A percentile compares a stretch with the other conserved stretches of the same genome.
Evolutionary conservation across 257 asterid species (phyloP).

Genomic region (Perilla frutescens): DNA sequence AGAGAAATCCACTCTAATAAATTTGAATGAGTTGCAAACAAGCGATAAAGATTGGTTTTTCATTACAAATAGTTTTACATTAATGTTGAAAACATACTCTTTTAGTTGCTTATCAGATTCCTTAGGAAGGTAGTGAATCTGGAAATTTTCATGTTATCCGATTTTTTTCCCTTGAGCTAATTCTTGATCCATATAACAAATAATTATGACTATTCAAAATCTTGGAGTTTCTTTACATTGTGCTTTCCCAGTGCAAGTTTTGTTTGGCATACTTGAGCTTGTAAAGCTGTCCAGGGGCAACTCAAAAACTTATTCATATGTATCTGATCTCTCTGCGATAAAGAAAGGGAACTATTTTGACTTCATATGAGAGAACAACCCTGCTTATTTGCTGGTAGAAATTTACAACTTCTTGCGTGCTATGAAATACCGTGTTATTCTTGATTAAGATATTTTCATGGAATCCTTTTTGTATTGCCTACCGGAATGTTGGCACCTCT

Average conservation of each 20-base stretch:
- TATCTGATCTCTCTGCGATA: conserved; percentile 1
- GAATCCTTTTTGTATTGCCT: not conserved
- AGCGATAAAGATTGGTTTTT: not conserved
- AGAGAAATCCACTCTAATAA: not conserved
- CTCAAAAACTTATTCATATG: not conserved
- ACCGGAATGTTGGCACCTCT: not conserved
- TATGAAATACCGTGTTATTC: not conserved
- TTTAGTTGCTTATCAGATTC: conserved; percentile 12
- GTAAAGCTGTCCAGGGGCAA: not conserved
- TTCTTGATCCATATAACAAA: not conserved
- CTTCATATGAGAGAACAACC: not conserved
- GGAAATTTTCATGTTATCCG: not conserved
- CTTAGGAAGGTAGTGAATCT: not conserved
- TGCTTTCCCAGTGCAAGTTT: not conserved
- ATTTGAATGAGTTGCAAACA: not conserved
- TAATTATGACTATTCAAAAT: not conserved
- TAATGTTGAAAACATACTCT: not conserved
- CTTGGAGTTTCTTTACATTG: not conserved
- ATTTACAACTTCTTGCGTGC: conserved; percentile 12
- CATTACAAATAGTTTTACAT: not conserved
- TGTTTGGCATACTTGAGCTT: not conserved
- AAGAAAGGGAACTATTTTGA: not conserved
- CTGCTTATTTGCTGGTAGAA: conserved; percentile 3
- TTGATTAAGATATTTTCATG: conserved; percentile 1
- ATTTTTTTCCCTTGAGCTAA: not conserved